Conservation (phyloP, 75 land plant genomes). For the Chamaecyparis obtusa region DNA sequence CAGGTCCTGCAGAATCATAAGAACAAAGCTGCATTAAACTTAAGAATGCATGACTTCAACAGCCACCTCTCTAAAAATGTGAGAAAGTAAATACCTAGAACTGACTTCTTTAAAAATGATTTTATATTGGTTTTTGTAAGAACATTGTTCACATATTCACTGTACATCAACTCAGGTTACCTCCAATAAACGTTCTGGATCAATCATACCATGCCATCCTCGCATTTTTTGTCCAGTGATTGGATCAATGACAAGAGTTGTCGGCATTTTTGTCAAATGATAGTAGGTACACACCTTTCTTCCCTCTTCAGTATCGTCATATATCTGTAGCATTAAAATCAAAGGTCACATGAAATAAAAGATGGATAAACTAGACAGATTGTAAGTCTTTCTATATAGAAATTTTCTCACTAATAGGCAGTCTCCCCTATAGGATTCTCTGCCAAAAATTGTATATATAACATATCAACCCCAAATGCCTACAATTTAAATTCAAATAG, state of each 20-base stretch:
- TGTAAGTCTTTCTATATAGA: not conserved
- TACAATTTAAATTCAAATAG: not conserved
- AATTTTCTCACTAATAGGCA: not conserved
- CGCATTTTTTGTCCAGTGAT: slow-evolving; percentile 97
- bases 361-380: not conserved
- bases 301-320: slow-evolving; percentile 95
- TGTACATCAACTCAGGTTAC: slow-evolving; percentile 29
- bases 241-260: slow-evolving; percentile 84
- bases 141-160: not conserved
- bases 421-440: not conserved
- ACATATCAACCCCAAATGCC: not conserved
- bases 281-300: slow-evolving; percentile 97
- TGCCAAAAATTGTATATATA: not conserved
- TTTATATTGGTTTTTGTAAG: not conserved
- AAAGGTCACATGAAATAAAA: not conserved
- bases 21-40: not conserved
- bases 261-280: slow-evolving; percentile 67
- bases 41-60: not conserved
- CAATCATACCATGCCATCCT: slow-evolving; percentile 88
- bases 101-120: not conserved
- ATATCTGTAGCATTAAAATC: slow-evolving; percentile 41
- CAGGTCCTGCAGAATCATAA: slow-evolving; percentile 56
- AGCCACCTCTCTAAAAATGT: not conserved
- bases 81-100: not conserved
- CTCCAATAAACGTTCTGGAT: slow-evolving; percentile 89